These are phyloP conservation scores for Boeremia lycopersici DNA, from an alignment of 2,329 filamentous ascomycete genomes.

Conservation along the genomic window DNA sequence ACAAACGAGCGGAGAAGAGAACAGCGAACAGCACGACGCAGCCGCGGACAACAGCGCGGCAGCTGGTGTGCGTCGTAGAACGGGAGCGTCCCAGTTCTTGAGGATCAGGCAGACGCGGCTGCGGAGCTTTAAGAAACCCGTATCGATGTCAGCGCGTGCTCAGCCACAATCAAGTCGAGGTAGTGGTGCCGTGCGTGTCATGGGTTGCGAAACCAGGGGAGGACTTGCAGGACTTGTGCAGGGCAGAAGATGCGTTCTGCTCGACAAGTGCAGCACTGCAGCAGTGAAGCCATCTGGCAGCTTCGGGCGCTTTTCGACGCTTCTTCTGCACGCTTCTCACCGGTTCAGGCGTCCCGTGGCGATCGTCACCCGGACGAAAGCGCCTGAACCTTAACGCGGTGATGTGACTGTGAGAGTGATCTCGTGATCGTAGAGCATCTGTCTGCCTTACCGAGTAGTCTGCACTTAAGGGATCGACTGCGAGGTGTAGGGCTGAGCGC, in stretches of 20 bases:
- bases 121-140: slow-evolving; percentile 15
- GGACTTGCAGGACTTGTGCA: no score
- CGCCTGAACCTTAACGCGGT: neutral
- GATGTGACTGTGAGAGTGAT: neutral
- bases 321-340: slow-evolving; percentile 9
- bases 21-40: slow-evolving; percentile 16
- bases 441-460: no score
- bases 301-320: slow-evolving; percentile 7
- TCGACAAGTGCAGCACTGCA: neutral
- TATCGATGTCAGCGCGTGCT: slow-evolving; percentile 21
- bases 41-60: slow-evolving; percentile 11
- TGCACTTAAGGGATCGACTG: neutral
- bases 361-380: neutral
- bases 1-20: slow-evolving; percentile 12
- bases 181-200: neutral
- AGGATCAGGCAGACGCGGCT: slow-evolving; percentile 20
- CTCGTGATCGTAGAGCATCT: no score
- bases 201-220: neutral
- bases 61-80: slow-evolving; percentile 3
- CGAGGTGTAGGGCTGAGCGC: slow-evolving; percentile 2
- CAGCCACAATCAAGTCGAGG: slow-evolving; percentile 22
- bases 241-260: no score
- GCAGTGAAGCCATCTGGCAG: slow-evolving; percentile 23
- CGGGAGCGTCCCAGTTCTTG: slow-evolving; percentile 10
- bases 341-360: slow-evolving; percentile 10